These are phyloP conservation scores for Neopestalotiopsis rosae DNA, from an alignment of 2,329 filamentous ascomycete genomes.

Conservation along the genomic window DNA sequence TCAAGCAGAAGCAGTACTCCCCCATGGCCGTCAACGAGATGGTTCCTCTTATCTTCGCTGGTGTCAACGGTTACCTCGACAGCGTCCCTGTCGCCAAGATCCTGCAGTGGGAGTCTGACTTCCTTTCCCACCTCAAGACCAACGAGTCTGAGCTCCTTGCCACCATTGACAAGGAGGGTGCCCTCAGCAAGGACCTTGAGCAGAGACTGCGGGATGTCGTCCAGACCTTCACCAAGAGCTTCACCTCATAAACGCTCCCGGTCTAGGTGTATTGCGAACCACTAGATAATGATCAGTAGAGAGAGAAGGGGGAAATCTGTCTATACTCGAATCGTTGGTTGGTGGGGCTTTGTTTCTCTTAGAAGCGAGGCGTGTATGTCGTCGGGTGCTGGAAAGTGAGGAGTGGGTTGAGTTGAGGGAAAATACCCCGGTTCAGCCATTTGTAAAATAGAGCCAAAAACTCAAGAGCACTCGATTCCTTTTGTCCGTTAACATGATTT, in stretches of 20 bases:
- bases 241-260: slow-evolving; percentile 60
- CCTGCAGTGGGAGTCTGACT: slow-evolving; percentile 91
- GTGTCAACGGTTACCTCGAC: slow-evolving; percentile 98
- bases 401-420: slow-evolving; percentile 47
- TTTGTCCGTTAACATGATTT: slow-evolving; percentile 49
- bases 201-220: slow-evolving; percentile 80
- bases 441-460: slow-evolving; percentile 68
- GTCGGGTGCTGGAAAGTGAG: slow-evolving; percentile 54
- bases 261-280: slow-evolving; percentile 3
- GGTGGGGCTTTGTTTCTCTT: slow-evolving; percentile 51
- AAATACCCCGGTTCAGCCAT: slow-evolving; percentile 55
- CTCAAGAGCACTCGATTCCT: slow-evolving; percentile 68
- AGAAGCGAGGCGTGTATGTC: slow-evolving; percentile 50
- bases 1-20: slow-evolving; percentile 99
- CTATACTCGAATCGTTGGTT: slow-evolving; percentile 46
- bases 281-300: slow-evolving; percentile 39
- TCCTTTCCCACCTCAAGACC: slow-evolving; percentile 88
- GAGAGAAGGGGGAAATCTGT: slow-evolving; percentile 45
- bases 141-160: slow-evolving; percentile 85
- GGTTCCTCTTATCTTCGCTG: slow-evolving; percentile 98
- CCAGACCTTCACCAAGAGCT: slow-evolving; percentile 89
- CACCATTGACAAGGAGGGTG: slow-evolving; percentile 93
- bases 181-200: slow-evolving; percentile 94
- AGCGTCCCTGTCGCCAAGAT: slow-evolving; percentile 88
- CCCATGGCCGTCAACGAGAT: slow-evolving; percentile 99